Percentiles rank a stretch among this genome's conserved stretches.
Evolutionary conservation across 768 basidiomycete genomes (phyloP).

Genomic region (Suillus ampliporus): DNA sequence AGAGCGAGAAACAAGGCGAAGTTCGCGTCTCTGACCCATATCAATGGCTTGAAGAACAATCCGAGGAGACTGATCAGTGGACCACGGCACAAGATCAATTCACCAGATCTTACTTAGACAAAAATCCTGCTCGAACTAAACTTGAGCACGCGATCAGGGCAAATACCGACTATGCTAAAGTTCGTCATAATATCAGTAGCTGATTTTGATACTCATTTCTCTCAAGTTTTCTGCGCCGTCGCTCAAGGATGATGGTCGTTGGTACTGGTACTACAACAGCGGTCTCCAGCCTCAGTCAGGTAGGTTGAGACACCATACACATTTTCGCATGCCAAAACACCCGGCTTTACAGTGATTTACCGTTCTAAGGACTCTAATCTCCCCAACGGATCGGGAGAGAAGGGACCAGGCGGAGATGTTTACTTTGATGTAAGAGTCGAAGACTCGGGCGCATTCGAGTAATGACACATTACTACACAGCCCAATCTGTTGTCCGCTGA

Average conservation of each 20-base stretch:
- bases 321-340: not conserved
- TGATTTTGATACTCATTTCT: conserved; percentile 11
- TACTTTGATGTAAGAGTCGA: conserved; percentile 72
- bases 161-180: conserved; percentile 59
- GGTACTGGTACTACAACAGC: conserved; percentile 85
- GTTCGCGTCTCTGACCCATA: conserved; percentile 75
- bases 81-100: conserved; percentile 62
- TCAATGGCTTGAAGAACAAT: conserved; percentile 72
- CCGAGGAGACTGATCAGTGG: conserved; percentile 70
- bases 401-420: conserved; percentile 61
- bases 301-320: conserved; percentile 15
- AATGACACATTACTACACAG: conserved; percentile 36
- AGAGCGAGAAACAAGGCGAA: conserved; percentile 63
- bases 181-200: conserved; percentile 20
- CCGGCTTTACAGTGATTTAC: conserved; percentile 54
- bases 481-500: conserved; percentile 75
- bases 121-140: conserved; percentile 61
- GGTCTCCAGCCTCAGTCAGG: conserved; percentile 74
- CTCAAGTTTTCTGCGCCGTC: conserved; percentile 66
- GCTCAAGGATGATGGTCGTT: conserved; percentile 67
- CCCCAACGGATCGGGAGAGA: conserved; percentile 56
- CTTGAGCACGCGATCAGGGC: conserved; percentile 64
- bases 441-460: not conserved
- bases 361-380: conserved; percentile 58
- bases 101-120: conserved; percentile 64